Base-by-base conservation (phyloP, 2,329 filamentous ascomycete species). In the Neonectria coccinea region DNA sequence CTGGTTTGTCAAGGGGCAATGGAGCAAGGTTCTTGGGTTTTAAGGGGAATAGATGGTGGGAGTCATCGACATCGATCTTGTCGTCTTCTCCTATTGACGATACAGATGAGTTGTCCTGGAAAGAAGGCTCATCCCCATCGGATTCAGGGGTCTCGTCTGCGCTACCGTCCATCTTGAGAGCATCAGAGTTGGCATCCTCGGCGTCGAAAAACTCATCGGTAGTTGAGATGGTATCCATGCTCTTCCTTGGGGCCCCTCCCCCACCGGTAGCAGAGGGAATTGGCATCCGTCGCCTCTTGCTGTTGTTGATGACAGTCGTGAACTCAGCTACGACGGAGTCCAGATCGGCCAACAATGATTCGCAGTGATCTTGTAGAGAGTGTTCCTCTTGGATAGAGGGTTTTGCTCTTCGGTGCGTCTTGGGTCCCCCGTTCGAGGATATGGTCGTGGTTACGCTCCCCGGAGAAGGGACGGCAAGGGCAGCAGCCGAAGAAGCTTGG, bases 181-280 rank as follows among this genome's bases (percentile, higher is more conserved):
- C 84, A 59, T 92, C 89, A 8, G 90, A 89, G 16, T 81, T 81
- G 25, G 80, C 82, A 70, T 87, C 86, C 73, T 91, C 89, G 1
- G 96, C 96, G 77, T 99, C 96, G 73, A 97, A 99, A 80, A 98
- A 99, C 76, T 98, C 95, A 61, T 97, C 92, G 2, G 87, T 87
- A 2, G 92, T 91, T 22, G 86, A 86, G 5, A 90, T 85, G 0
- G 94, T 97, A 67, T 97, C 94, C 58, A 97, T 88, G 74, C 94
- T 97, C 73, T 86, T 84, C 41, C 85, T 81, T 9, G 82, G 80
- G 55, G 70, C 78, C 47, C 70, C 78, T 29, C 70, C 78, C 48
- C 69, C 78, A 31, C 77, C 81, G 4, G 85, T 78, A 8, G 88
- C 84, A 20, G 80, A 72, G 6, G 89, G 84, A 12, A 81, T 78